Evolutionary conservation across 2,329 filamentous ascomycete genomes (phyloP).

Genomic region (Daldinia sp.): DNA sequence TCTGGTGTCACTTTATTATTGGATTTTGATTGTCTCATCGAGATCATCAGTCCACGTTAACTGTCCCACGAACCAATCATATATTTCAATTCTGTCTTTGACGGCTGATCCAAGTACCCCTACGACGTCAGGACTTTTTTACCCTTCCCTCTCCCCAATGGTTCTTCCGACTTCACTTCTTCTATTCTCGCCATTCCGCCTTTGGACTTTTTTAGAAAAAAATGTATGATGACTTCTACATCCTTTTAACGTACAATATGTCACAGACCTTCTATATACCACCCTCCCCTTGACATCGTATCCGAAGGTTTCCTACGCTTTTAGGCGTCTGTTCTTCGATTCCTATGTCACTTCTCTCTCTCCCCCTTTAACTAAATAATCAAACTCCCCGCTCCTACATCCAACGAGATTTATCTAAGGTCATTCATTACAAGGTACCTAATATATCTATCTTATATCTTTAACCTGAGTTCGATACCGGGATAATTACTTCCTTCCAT

Average conservation of each 20-base stretch:
- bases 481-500: conserved; percentile 5
- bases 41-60: conserved; percentile 38
- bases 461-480: background rate
- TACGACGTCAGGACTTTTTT: conserved; percentile 48
- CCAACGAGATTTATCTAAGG: conserved; percentile 17
- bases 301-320: conserved; percentile 30
- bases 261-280: conserved; percentile 37
- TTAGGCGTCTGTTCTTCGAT: conserved; percentile 38
- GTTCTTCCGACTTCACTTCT: conserved; percentile 24
- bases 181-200: conserved; percentile 12
- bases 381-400: background rate
- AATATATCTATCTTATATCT: conserved; percentile 1
- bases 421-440: background rate
- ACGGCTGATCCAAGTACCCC: conserved; percentile 36
- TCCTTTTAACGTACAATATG: conserved; percentile 37
- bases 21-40: conserved; percentile 40
- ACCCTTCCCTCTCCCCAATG: conserved; percentile 21
- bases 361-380: conserved; percentile 4
- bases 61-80: conserved; percentile 30
- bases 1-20: conserved; percentile 27
- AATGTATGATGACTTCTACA: conserved; percentile 51
- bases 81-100: conserved; percentile 23
- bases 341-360: background rate
- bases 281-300: conserved; percentile 16
- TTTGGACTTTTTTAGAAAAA: conserved; percentile 21